Evolutionary conservation across 2,329 filamentous ascomycete genomes (phyloP), one percentile per base, ranked within the genome.

Genomic region (Proliferodiscus dingleyae): DNA sequence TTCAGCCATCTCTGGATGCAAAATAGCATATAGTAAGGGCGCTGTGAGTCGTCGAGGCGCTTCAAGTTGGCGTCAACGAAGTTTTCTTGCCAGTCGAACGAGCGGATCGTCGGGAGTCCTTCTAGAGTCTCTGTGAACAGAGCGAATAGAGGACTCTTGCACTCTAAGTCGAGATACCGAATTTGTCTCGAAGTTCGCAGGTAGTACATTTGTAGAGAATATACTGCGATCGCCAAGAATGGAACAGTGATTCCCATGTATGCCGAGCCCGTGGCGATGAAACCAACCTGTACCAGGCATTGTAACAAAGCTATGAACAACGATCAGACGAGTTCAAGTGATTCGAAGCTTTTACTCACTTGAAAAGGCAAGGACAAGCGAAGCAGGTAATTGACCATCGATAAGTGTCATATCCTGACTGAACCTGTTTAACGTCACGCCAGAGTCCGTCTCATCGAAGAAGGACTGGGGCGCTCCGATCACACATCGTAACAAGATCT

Each of bases 1-100:
- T 59, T 67, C 0, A 82, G 67, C 78, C 78, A 82, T 28, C 74
- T 68, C 56, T 83, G 80, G 3, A 80, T 69, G 30, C 72, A 71
- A 45, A 69, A 74, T 5, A 81, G 66, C 0, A 80, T 66, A 53
- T 83, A 83, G 40, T 73, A 77, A 0, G 78, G 77, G 18, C 66
- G 62, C 52, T 82, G 78, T 0, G 77, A 77, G 6, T 61, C 61
- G 46, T 81, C 74, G 2, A 81, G 61, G 0, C 74, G 64, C 6
- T 55, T 49, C n/a, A 70, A 59, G 43, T 75, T 77, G 45, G 68
- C 68, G 26, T 67, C 52, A 10, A 69, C 63, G 41, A 70, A 65
- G 5, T 61, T 56, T 2, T 61, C 7, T 26, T 47, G 32, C 45
- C 71, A 74, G 8, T 68, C 66, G 50, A 72, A 73, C 5, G 70